A percentile compares a stretch with the other conserved stretches of the same genome.
Evolutionary conservation across 371 early-diverging fungal genomes (phyloP).

Genomic region (Mortierella sp.): DNA sequence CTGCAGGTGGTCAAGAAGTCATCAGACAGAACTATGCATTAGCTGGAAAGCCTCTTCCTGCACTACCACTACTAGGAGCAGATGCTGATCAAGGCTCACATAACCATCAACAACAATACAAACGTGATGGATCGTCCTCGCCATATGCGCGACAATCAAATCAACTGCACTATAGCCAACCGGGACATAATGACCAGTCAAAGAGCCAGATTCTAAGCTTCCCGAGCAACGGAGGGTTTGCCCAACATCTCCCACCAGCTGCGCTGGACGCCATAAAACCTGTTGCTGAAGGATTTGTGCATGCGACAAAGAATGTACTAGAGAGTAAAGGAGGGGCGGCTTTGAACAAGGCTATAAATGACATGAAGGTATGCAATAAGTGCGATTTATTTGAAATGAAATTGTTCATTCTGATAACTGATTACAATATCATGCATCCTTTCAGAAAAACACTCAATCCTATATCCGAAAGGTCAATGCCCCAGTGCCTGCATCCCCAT

Average conservation of each 20-base stretch:
- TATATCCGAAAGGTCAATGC: slow-evolving; percentile 44
- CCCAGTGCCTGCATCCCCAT: slow-evolving; percentile 1
- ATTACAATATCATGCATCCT: background rate
- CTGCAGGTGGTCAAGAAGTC: slow-evolving; percentile 67
- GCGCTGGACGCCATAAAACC: slow-evolving; percentile 55
- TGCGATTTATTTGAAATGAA: background rate
- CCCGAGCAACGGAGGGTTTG: slow-evolving; percentile 39
- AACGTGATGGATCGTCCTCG: slow-evolving; percentile 11
- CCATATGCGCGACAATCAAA: slow-evolving; percentile 17
- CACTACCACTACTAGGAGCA: slow-evolving; percentile 23
- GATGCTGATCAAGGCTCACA: slow-evolving; percentile 10
- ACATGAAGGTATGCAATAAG: slow-evolving; percentile 59
- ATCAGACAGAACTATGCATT: slow-evolving; percentile 69
- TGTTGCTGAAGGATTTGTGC: slow-evolving; percentile 58
- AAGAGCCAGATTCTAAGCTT: slow-evolving; percentile 15
- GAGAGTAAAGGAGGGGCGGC: slow-evolving; percentile 62
- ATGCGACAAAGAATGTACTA: slow-evolving; percentile 73
- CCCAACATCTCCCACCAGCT: slow-evolving; percentile 52
- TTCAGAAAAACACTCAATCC: slow-evolving; percentile 54
- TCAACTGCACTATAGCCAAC: slow-evolving; percentile 11
- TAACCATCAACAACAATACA: slow-evolving; percentile 15
- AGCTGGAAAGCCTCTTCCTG: slow-evolving; percentile 64
- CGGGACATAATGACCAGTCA: slow-evolving; percentile 21
- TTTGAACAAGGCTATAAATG: slow-evolving; percentile 71
- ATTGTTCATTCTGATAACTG: background rate